These are phyloP conservation scores for Scedosporium aurantiacum DNA, from an alignment of 2,329 filamentous ascomycete genomes.

Conservation along the genomic window DNA sequence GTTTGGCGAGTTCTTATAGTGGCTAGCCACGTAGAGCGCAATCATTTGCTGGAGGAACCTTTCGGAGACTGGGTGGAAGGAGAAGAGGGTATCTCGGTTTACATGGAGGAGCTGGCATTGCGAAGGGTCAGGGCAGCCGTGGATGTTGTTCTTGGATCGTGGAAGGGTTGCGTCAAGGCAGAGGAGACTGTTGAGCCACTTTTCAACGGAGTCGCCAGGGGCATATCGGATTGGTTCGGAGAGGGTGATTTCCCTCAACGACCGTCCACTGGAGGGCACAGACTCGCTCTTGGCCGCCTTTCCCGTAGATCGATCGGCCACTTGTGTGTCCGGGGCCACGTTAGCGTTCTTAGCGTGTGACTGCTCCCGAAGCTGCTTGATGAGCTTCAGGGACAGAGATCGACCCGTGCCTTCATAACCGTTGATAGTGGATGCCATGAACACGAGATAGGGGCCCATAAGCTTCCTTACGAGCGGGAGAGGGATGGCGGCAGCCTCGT, in stretches of 20 bases:
- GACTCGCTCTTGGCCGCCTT: conserved; percentile 55
- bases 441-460: conserved; percentile 93
- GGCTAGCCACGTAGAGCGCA: conserved; percentile 88
- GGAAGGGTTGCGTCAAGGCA: conserved; percentile 90
- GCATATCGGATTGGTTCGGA: conserved; percentile 92
- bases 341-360: conserved; percentile 50
- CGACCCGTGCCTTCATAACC: conserved; percentile 96
- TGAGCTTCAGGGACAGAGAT: conserved; percentile 88
- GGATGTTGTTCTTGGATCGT: conserved; percentile 61
- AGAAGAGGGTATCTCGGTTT: conserved; percentile 95
- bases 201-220: conserved; percentile 81
- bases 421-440: conserved; percentile 99
- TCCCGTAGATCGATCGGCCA: conserved; percentile 71
- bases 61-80: conserved; percentile 92
- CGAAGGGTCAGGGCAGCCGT: conserved; percentile 78
- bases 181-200: conserved; percentile 89
- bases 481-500: conserved; percentile 94
- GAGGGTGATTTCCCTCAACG: conserved; percentile 82
- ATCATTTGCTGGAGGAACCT: conserved; percentile 98
- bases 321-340: conserved; percentile 46
- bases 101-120: conserved; percentile 88
- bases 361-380: conserved; percentile 92
- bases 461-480: conserved; percentile 84
- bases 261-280: conserved; percentile 54
- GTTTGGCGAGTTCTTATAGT: conserved; percentile 97